Evolutionary conservation across 495 filamentous ascomycete genomes (phyloP), one percentile per base, ranked within the genome.

Genomic region (Bombardia bombarda): DNA sequence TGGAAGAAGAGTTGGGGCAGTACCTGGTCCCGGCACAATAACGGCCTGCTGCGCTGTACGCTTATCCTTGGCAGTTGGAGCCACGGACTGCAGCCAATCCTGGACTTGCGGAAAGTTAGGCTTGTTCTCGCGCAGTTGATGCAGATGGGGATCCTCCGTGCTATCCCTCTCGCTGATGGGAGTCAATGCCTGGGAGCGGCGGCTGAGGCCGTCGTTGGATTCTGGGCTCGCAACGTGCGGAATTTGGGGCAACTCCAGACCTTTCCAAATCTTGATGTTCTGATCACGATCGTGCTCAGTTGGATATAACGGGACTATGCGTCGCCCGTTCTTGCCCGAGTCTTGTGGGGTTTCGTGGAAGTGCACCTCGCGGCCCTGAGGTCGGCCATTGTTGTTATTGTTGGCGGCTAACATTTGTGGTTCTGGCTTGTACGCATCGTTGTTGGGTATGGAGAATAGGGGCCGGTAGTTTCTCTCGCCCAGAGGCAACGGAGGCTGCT

Each of bases 81-180:
- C n/a, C 40, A 43, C 43, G 16, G 37, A 37, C n/a, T 32, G 38
- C 3, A 51, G 43, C 51, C 51, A 54, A 26, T 37, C 21, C 10
- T 37, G 47, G 30, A 54, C 39, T n/a, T 48, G 50, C 7, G 50
- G 45, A 19, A 34, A 38, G 14, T 32, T 39, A 9, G 43, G 44
- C 14, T 25, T 25, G 34, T 47, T 56, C 43, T 52, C 49, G 23
- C 36, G 26, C 25, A 32, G 20, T 8, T 44, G 42, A 20, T 44
- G 44, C 19, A 32, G 19, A 12, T 40, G 45, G 1, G 19, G 14
- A n/a, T 41, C 42, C 12, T 56, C 53, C 13, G 31, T 12, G 23
- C 53, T 55, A 31, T 55, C 50, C 19, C 40, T 40, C 41, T 56
- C 53, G 21, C 39, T 52, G 33, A 56, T 56, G 0, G 53, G 50